Percentiles rank a stretch among this genome's conserved stretches.
Evolutionary conservation across 345 rosid genomes (phyloP).

Genomic region (Raphanus raphanistrum): DNA sequence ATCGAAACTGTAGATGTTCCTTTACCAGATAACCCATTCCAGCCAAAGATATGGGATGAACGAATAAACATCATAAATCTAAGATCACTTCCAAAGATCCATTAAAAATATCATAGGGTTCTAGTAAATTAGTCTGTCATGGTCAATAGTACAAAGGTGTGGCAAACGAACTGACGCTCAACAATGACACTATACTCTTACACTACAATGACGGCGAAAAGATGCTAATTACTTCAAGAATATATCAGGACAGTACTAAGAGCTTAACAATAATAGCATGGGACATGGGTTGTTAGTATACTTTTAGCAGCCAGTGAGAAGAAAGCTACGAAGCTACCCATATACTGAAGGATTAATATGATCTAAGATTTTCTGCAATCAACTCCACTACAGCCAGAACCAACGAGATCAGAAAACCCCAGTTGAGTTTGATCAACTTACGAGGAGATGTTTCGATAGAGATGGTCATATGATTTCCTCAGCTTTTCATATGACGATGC

Average conservation of each 20-base stretch:
- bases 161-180: conserved; percentile 14
- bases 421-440: conserved; percentile 49
- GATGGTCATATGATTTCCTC: conserved; percentile 87
- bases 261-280: conserved; percentile 2
- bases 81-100: conserved; percentile 8
- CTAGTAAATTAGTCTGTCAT: conserved; percentile 11
- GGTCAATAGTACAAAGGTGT: not conserved
- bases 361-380: conserved; percentile 15
- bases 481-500: conserved; percentile 87
- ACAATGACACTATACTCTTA: not conserved
- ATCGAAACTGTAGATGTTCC: not conserved
- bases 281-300: not conserved
- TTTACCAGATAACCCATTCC: conserved; percentile 13
- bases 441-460: conserved; percentile 89
- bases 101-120: not conserved
- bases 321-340: not conserved
- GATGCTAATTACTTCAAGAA: conserved; percentile 3
- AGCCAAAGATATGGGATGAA: conserved; percentile 6
- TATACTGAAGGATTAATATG: conserved; percentile 1
- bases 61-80: conserved; percentile 6
- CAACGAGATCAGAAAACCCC: conserved; percentile 17
- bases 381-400: conserved; percentile 15
- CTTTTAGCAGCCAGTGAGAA: not conserved
- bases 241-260: not conserved
- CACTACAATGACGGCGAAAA: not conserved